phyloP scores from a whole-genome alignment of 2,329 filamentous ascomycete species.

The Dothistroma septosporum region DNA sequence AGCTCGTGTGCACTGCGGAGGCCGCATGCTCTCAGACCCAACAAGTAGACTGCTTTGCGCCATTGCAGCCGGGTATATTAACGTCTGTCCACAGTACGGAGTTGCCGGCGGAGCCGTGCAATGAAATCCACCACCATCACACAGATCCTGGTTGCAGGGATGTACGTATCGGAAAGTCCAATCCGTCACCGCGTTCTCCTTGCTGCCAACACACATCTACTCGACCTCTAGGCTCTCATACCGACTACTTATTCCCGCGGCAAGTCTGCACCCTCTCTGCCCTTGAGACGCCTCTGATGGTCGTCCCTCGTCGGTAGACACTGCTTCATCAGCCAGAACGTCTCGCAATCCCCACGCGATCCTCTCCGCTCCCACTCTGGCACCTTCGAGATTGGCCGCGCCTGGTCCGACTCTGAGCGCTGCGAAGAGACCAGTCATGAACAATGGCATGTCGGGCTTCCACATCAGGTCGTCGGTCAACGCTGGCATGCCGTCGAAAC shows the following conservation, averaged over 20 bases:
- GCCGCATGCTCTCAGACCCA: too few species aligned
- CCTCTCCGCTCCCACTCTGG: constrained; percentile 67
- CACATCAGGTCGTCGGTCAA: constrained; percentile 74
- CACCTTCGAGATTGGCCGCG: constrained; percentile 69
- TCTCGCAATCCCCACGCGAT: constrained; percentile 68
- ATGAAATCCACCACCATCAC: too few species aligned
- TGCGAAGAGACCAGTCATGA: constrained; percentile 65
- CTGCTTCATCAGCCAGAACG: constrained; percentile 7
- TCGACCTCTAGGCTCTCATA: constrained; percentile 35
- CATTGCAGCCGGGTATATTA: too few species aligned
- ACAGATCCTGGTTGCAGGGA: too few species aligned
- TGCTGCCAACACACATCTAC: too few species aligned
- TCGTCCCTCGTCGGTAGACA: constrained; percentile 23
- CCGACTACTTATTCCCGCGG: constrained; percentile 42
- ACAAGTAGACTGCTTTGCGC: too few species aligned
- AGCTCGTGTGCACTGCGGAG: too few species aligned
- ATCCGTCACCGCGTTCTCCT: too few species aligned
- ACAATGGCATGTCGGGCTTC: constrained; percentile 67
- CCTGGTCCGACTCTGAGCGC: constrained; percentile 66
- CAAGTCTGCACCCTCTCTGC: constrained; percentile 24
- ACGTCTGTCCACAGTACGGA: too few species aligned
- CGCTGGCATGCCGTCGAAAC: constrained; percentile 64
- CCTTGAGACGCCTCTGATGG: not conserved
- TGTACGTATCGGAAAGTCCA: too few species aligned
- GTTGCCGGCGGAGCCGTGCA: too few species aligned